Percentiles rank a stretch among this genome's conserved stretches.
Conservation (phyloP, 257 asterid genomes). For the Solanum piurae region DNA sequence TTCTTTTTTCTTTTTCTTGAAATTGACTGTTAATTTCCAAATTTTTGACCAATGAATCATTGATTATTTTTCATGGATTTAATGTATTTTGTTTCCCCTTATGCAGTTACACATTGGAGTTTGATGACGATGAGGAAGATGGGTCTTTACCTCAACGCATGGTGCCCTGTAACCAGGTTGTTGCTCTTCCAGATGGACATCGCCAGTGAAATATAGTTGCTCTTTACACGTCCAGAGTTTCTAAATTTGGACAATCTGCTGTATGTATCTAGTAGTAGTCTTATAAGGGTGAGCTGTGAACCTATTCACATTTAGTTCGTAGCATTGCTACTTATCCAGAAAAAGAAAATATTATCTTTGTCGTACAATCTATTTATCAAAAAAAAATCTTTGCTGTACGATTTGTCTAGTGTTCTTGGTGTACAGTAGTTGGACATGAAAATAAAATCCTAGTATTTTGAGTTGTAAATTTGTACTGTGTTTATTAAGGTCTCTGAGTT, state of each 20-base stretch:
- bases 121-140: conserved; percentile 94
- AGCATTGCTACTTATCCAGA: not conserved
- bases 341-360: not conserved
- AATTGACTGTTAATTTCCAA: not conserved
- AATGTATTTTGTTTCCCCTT: not conserved
- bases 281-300: not conserved
- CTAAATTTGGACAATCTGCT: not conserved
- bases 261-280: conserved; percentile 1
- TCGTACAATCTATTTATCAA: not conserved
- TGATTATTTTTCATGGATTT: not conserved
- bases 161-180: conserved; percentile 87
- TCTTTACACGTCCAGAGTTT: not conserved
- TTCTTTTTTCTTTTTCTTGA: not conserved
- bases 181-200: conserved; percentile 75
- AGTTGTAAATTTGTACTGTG: not conserved
- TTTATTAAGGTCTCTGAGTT: not conserved
- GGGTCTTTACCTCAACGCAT: conserved; percentile 73
- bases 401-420: not conserved
- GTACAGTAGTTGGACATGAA: not conserved
- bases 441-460: not conserved
- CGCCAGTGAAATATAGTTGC: conserved; percentile 39
- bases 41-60: not conserved
- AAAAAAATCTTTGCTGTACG: not conserved
- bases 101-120: conserved; percentile 74
- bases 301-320: not conserved